phyloP scores from a whole-genome alignment of 2,329 filamentous ascomycete genomes.

The Trichoderma harzianum region DNA sequence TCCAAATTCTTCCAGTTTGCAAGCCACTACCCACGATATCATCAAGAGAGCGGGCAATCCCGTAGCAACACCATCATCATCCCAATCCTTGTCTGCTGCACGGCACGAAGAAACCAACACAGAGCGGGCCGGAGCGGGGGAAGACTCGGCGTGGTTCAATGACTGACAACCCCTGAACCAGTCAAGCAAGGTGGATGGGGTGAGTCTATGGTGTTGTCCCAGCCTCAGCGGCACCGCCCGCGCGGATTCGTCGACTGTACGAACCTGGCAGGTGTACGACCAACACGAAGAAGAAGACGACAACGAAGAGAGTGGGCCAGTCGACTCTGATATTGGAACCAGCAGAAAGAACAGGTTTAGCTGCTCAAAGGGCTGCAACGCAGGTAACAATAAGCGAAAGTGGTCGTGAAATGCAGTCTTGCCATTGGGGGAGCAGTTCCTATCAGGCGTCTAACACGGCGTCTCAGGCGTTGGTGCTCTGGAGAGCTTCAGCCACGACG shows the following conservation, averaged over 20 bases:
- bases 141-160: background rate
- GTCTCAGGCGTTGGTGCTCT: background rate
- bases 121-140: background rate
- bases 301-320: background rate
- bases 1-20: conserved; percentile 9
- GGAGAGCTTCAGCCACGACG: background rate
- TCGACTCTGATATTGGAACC: background rate
- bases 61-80: background rate
- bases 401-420: background rate
- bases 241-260: background rate
- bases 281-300: conserved; percentile 1
- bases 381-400: background rate
- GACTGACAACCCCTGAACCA: background rate
- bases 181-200: background rate
- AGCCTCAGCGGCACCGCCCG: conserved; percentile 9
- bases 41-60: background rate
- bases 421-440: background rate
- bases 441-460: background rate
- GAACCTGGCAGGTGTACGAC: background rate
- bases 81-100: background rate
- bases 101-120: background rate
- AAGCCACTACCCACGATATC: background rate
- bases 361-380: background rate
- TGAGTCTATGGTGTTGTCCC: conserved; percentile 1
- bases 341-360: background rate